Base-by-base conservation (phyloP, 306 rosid species). In the Inga oerstediana region DNA sequence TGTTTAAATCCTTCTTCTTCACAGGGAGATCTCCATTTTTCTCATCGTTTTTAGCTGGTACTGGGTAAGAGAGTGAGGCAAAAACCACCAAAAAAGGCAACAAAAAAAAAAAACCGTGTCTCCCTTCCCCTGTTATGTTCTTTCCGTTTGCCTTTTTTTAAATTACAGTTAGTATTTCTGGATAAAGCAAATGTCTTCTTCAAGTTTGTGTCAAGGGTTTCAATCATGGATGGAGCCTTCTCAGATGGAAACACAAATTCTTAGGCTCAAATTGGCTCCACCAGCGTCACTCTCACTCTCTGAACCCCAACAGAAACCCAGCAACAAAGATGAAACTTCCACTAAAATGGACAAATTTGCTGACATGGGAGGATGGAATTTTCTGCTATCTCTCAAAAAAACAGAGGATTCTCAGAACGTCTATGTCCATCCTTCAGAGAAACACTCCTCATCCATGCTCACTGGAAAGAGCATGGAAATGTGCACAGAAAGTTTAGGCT, bases 401-500 rank as follows among this genome's bases (percentile, higher is more conserved):
- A 84, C 74, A 1, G 85, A 74, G 24, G 76, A 81, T 15, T 64
- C 66, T 2, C 86, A 82, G 1, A 44, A 88, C 22, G 87, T 88
- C 62, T 94, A 94, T 80, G 91, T 92, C 15, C 94, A 87, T 79
- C 98, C 97, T 0, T 82, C 87, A 5, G 81, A 73, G 20, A 92
- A 88, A 69, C 89, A 80, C 39, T 86, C 92, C 4, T 74, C 97
- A 59, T 82, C 94, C 11, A 52, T 70, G 71, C 95, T 96, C 35
- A 96, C 87, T 44, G 83, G 77, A 24, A 86, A 86, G 75, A 90
- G 99, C 93, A 80, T 94, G 61, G 90, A 88, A 85, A 92, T 96
- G 95, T 96, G 99, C 88, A 96, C 99, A 0, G 99, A 96, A 84
- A 91, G 91, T 81, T 86, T 94, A 0, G 97, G 98, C 1, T 80